Base-by-base conservation (phyloP, 805 yeast species). In the Barnettozyma wickerhamii region DNA sequence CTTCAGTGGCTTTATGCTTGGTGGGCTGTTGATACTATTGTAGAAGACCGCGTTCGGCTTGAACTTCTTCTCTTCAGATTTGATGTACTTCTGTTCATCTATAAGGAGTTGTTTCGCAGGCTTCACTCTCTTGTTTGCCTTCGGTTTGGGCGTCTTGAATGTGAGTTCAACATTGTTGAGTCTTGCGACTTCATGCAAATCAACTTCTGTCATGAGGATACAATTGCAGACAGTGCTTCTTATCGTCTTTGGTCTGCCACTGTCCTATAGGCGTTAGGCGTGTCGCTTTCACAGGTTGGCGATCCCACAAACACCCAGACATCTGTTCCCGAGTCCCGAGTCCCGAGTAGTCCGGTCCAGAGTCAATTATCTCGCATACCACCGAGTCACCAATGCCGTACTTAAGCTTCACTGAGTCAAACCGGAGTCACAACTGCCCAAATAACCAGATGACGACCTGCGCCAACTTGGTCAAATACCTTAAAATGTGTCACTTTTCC, bases 11-110 rank as follows among this genome's bases (percentile, higher is more conserved):
- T 68, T 74, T 49, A 89, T 63, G 4, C 93, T 83, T 1, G 98
- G 98, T 3, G 96, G 95, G 0, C 96, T 95, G 21, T 77, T 77
- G 6, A 90, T 65, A 29, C 81, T 75, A 46, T 79, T 73, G 60
- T 77, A 85, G 0, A 91, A 84, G 10, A 88, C 79, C 6, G 77
- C 71, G 44, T 78, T 72, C 32, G 66, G 63, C 27, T 61, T 56
- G 28, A 54, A 49, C 23, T 51, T 54, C 28, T 48, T 48, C 50
- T 64, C 54, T 35, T 49, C 37, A 4, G 52, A 47, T 39, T 66
- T 73, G 23, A 79, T 64, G 35, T 91, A 74, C 53, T 84, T 83
- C 51, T 75, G 74, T 60, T 91, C 98, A 52, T 91, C 97, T 6
- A 78, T 71, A 3, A 83, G 46, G 14, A 89, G 65, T 52, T 90